phyloP scores from a whole-genome alignment of 2,329 filamentous ascomycete genomes.

The Mollisiaceae sp. region DNA sequence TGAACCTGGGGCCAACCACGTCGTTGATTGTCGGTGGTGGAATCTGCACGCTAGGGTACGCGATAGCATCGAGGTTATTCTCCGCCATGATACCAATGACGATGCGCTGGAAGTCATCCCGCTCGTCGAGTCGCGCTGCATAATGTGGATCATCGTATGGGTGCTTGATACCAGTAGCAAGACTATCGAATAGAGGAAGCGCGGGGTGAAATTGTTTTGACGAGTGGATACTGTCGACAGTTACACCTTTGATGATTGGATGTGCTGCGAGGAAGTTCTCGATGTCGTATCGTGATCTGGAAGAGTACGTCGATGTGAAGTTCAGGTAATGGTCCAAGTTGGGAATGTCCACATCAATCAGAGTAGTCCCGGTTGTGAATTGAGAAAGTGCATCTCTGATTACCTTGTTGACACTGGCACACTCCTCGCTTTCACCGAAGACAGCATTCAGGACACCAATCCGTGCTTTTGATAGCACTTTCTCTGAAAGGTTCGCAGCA shows the following conservation, averaged over 20 bases:
- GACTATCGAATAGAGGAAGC: slow-evolving; percentile 22
- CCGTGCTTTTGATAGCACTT: slow-evolving; percentile 29
- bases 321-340: slow-evolving; percentile 37
- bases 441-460: slow-evolving; percentile 40
- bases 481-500: slow-evolving; percentile 32
- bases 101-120: slow-evolving; percentile 39
- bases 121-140: slow-evolving; percentile 35
- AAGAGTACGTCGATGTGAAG: slow-evolving; percentile 37
- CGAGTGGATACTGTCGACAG: slow-evolving; percentile 21
- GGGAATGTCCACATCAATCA: slow-evolving; percentile 39
- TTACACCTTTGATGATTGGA: slow-evolving; percentile 39
- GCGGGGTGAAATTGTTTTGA: slow-evolving; percentile 19
- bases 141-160: slow-evolving; percentile 40
- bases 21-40: slow-evolving; percentile 44
- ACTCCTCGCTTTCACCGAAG: slow-evolving; percentile 37
- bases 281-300: slow-evolving; percentile 40
- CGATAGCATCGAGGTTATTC: slow-evolving; percentile 43
- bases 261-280: slow-evolving; percentile 46
- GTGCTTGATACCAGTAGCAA: slow-evolving; percentile 29
- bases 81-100: slow-evolving; percentile 42
- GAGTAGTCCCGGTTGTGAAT: slow-evolving; percentile 31
- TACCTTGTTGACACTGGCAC: slow-evolving; percentile 37
- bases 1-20: slow-evolving; percentile 39
- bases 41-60: slow-evolving; percentile 43
- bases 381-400: slow-evolving; percentile 30